Base-by-base conservation (phyloP, 2,329 filamentous ascomycete species). In the Mollisia scopiformis region DNA sequence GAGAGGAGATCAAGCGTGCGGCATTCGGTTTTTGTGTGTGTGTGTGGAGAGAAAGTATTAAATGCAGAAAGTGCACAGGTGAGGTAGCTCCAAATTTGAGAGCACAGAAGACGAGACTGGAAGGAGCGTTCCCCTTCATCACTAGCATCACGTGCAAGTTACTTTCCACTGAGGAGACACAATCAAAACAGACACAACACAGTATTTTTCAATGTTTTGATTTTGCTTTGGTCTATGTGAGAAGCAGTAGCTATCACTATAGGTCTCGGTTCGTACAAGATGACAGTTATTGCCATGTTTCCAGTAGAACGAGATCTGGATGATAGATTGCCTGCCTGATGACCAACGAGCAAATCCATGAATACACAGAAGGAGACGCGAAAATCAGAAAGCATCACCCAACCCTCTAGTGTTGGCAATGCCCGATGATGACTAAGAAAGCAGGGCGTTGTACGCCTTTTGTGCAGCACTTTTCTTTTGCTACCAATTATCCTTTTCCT, bases 381-480 rank as follows among this genome's bases (percentile, higher is more conserved):
- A 67, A 71, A 68, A 70, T 62, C 67, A 66, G 65, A 54, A 66
- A 61, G 68, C 66, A 73, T 70, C 67, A 57, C 64, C 70, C 66
- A 72, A 67, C 66, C 67, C 56, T 72, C 71, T 74, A 69, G 53
- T 66, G 66, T 68, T 65, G 66, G 69, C 47, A 68, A 68, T 72
- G 70, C 67, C 65, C 56, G 59, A 59, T 57, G 59, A 62, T 67
- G 68, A 63, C 66, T 66, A 68, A 69, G 66, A 69, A 69, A 70
- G 59, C 54, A 51, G 61, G 50, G 58, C 65, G 63, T 68, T 65
- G 61, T 63, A 66, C 47, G 28, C 58, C 58, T 62, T 46, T 51
- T 31, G 62, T 64, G 68, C 69, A 72, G 71, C 70, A 69, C 72
- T 68, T 73, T 73, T n/a, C n/a, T 73, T 73, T 72, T 67, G 66